Base-by-base conservation (phyloP, 1,284 basidiomycete genomes). In the Malassezia psittaci region DNA sequence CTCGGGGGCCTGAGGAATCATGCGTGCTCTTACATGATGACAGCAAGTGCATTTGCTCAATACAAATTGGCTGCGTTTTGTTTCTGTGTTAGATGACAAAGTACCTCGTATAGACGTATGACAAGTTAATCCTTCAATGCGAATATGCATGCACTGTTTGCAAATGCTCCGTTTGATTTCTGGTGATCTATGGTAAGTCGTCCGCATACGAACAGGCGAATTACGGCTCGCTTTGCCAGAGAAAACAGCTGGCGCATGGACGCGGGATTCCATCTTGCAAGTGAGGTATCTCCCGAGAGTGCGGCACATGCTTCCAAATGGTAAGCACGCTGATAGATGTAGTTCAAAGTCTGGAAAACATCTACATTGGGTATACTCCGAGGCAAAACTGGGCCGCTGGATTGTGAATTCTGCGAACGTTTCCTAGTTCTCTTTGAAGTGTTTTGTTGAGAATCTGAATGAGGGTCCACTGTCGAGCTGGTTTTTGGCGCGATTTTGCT, bases 301-400 rank as follows among this genome's bases (percentile, higher is more conserved):
- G 37, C 50, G 4, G 34, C 48, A n/a, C 21, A 19, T 16, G 36
- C 29, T 29, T 46, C 54, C 34, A 47, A 7, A 18, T 21, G 19
- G 39, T 19, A 35, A 2, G 55, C 55, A 9, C 55, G 55, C 33
- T 57, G 55, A 35, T 48, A 52, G 29, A 57, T 36, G 40, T 29
- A 57, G 33, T 46, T 57, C 13, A 57, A 42, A 2, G 55, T 57
- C 24, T 45, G 46, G 38, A 67, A 64, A 6, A 63, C 43, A 32
- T 64, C 62, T 8, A 61, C 61, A 12, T 62, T 47, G n/a, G 44
- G 32, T 8, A 57, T 33, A 10, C 37, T 36, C 16, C 46, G 46
- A 15, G 13, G 11, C 29, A 46, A 48, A 11, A 32, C 24, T 29
- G 24, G 24, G 24, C 24, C 24, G 24, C 4, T 29, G 24, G 24